phyloP scores from a whole-genome alignment of 257 asterid species.

The Linderniella brevidens region DNA sequence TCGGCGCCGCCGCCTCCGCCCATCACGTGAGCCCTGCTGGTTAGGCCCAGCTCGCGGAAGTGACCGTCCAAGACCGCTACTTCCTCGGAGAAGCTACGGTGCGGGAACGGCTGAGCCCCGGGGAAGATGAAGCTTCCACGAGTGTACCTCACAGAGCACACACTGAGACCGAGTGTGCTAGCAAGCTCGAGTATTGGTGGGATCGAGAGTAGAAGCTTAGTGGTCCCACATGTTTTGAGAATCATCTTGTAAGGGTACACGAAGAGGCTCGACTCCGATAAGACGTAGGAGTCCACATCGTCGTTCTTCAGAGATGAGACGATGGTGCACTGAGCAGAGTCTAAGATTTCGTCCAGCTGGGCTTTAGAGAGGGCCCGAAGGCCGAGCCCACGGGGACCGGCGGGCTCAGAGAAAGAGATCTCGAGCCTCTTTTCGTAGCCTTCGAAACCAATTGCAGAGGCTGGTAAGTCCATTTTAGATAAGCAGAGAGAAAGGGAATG shows the following conservation, averaged over 20 bases:
- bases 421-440: constrained; percentile 8
- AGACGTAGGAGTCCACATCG: constrained; percentile 2
- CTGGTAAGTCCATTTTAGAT: constrained; percentile 14
- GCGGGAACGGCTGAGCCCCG: constrained; percentile 23
- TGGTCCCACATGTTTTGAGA: constrained; percentile 5
- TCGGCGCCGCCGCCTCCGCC: constrained; percentile 15
- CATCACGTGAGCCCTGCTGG: constrained; percentile 19
- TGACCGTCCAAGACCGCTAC: constrained; percentile 18
- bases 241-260: constrained; percentile 5
- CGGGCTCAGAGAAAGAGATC: background rate
- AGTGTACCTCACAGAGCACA: constrained; percentile 19
- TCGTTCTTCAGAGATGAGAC: constrained; percentile 6
- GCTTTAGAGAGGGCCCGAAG: constrained; percentile 5
- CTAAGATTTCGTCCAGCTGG: background rate
- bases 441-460: constrained; percentile 8
- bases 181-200: constrained; percentile 22
- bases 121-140: constrained; percentile 27
- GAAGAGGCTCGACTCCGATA: constrained; percentile 6
- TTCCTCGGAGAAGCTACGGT: constrained; percentile 24
- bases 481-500: constrained; percentile 17
- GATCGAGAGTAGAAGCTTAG: constrained; percentile 14
- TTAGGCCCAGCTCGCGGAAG: constrained; percentile 15
- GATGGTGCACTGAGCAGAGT: constrained; percentile 4
- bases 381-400: background rate
- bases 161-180: constrained; percentile 12